Evolutionary conservation across 371 early-diverging fungal species (phyloP).

Genomic region (Blakeslea trispora): DNA sequence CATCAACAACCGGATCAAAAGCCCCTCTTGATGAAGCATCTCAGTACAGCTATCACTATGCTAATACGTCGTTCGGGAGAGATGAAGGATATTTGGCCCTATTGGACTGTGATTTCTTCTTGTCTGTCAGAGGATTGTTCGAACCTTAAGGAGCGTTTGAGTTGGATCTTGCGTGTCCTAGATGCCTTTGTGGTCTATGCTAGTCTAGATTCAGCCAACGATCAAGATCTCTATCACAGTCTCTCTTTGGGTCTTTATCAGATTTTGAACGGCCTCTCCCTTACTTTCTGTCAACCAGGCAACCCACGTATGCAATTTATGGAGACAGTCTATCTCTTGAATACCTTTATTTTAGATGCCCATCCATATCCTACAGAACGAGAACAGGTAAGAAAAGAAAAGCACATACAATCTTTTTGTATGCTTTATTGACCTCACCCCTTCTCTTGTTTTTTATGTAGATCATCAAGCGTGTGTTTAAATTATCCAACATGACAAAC

Average conservation of each 20-base stretch:
- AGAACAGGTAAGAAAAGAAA: constrained; percentile 34
- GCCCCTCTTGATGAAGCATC: constrained; percentile 9
- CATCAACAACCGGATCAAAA: constrained; percentile 30
- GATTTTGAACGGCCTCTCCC: constrained; percentile 12
- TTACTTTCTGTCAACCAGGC: not conserved
- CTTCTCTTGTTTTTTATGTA: constrained; percentile 3
- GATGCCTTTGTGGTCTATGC: constrained; percentile 55
- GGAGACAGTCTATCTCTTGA: constrained; percentile 25
- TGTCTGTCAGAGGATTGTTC: constrained; percentile 12
- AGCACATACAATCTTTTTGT: too few species aligned
- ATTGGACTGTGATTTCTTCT: constrained; percentile 19
- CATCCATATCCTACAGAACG: constrained; percentile 18
- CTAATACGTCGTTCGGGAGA: constrained; percentile 4
- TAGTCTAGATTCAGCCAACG: constrained; percentile 5
- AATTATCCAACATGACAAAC: constrained; percentile 12
- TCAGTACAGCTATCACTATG: constrained; percentile 5
- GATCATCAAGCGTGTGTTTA: constrained; percentile 36
- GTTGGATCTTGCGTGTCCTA: constrained; percentile 53
- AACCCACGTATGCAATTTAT: not conserved
- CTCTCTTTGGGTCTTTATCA: constrained; percentile 10
- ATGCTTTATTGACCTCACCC: too few species aligned
- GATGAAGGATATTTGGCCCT: not conserved
- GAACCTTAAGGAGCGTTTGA: constrained; percentile 18
- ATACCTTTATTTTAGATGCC: constrained; percentile 9
- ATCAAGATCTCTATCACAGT: constrained; percentile 1